Evolutionary conservation across 2,329 filamentous ascomycete genomes (phyloP).

Genomic region (Aspergillus carbonarius): DNA sequence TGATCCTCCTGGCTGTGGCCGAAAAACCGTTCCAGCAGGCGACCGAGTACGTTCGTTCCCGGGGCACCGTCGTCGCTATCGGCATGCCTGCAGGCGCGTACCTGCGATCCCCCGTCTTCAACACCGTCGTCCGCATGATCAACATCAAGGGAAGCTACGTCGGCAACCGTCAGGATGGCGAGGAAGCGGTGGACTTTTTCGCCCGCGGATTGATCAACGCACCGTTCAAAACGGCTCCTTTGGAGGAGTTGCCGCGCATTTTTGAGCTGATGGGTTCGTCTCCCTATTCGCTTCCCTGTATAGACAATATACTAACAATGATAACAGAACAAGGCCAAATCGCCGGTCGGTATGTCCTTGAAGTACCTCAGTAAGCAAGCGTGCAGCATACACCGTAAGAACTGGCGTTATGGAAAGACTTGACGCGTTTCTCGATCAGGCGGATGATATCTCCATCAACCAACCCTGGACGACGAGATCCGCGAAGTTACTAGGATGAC

Average conservation of each 20-base stretch:
- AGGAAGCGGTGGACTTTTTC: constrained; percentile 91
- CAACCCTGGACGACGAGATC: background rate
- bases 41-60: constrained; percentile 78
- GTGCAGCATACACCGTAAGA: background rate
- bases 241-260: constrained; percentile 77
- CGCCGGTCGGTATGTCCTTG: constrained; percentile 45
- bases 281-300: background rate
- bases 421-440: background rate
- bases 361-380: constrained; percentile 39
- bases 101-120: constrained; percentile 82
- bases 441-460: background rate
- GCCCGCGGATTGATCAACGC: constrained; percentile 77
- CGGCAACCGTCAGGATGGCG: constrained; percentile 82
- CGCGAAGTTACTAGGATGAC: background rate
- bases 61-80: constrained; percentile 82
- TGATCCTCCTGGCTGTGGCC: constrained; percentile 78
- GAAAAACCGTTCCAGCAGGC: constrained; percentile 98
- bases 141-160: constrained; percentile 91
- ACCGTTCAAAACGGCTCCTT: constrained; percentile 80
- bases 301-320: constrained; percentile 3
- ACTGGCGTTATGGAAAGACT: background rate
- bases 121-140: constrained; percentile 87
- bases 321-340: constrained; percentile 41
- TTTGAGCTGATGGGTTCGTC: constrained; percentile 66
- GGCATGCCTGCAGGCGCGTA: constrained; percentile 79